A percentile compares a stretch with the other conserved stretches of the same genome.
Conservation (phyloP, 257 asterid genomes). For the Nicotiana tabacum region DNA sequence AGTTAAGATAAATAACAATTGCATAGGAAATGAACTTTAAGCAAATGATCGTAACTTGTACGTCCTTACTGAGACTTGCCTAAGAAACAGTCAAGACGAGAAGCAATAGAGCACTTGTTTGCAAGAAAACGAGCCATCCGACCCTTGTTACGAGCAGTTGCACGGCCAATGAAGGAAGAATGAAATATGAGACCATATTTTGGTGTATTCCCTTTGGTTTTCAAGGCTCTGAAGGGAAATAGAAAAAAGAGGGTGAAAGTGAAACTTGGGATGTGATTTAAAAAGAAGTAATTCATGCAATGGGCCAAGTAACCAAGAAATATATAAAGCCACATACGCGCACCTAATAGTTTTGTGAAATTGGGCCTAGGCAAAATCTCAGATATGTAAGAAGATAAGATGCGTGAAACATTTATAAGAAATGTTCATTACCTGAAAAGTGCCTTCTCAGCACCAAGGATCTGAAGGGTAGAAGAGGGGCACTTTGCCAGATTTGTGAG, state of each 20-base stretch:
- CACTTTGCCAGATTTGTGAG: constrained; percentile 94
- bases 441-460: constrained; percentile 98
- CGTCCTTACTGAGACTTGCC: constrained; percentile 31
- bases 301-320: not conserved
- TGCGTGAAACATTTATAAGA: not conserved
- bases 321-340: no score
- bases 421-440: constrained; percentile 58
- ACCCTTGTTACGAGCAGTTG: constrained; percentile 85
- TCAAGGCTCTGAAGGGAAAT: constrained; percentile 59
- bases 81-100: constrained; percentile 87
- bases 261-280: no score
- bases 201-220: constrained; percentile 92
- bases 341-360: no score
- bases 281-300: no score
- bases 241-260: no score
- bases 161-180: constrained; percentile 97
- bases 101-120: constrained; percentile 97
- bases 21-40: not conserved
- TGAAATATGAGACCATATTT: constrained; percentile 96
- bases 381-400: no score
- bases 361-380: no score
- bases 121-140: constrained; percentile 99
- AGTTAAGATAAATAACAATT: not conserved
- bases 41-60: not conserved
- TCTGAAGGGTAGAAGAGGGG: constrained; percentile 96